Percentiles rank a stretch among this genome's conserved stretches.
Conservation (phyloP, 192 early-diverging fungal genomes). For the Gonapodya sp. region DNA sequence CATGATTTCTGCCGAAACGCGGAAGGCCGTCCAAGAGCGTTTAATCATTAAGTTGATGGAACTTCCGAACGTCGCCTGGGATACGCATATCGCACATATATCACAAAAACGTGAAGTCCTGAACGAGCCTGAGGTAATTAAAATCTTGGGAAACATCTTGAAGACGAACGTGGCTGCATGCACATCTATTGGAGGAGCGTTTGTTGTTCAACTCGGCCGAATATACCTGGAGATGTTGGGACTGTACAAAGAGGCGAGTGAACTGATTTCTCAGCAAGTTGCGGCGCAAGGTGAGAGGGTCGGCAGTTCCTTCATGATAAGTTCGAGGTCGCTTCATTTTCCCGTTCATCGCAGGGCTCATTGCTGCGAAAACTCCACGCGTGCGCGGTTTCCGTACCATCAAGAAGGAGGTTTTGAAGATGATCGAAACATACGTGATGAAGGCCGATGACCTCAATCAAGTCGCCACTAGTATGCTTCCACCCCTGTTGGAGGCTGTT, state of each 20-base stretch:
- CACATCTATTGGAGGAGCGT: slow-evolving; percentile 75
- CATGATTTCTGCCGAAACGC: slow-evolving; percentile 91
- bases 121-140: slow-evolving; percentile 68
- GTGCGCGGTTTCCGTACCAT: slow-evolving; percentile 86
- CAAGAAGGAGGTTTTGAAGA: slow-evolving; percentile 88
- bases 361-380: slow-evolving; percentile 82
- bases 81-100: slow-evolving; percentile 63
- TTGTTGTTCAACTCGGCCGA: slow-evolving; percentile 75
- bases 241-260: slow-evolving; percentile 82
- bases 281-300: slow-evolving; percentile 49
- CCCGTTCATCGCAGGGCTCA: slow-evolving; percentile 38
- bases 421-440: slow-evolving; percentile 87
- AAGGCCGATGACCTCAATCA: slow-evolving; percentile 76
- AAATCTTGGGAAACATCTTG: slow-evolving; percentile 83
- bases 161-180: slow-evolving; percentile 94
- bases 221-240: slow-evolving; percentile 87
- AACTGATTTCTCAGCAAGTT: slow-evolving; percentile 68
- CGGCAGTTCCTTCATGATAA: not conserved
- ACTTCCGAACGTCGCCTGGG: slow-evolving; percentile 79
- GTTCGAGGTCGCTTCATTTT: slow-evolving; percentile 16
- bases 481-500: slow-evolving; percentile 81
- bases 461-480: slow-evolving; percentile 78
- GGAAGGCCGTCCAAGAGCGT: slow-evolving; percentile 64
- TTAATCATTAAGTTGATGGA: slow-evolving; percentile 83
- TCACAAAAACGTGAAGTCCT: slow-evolving; percentile 55